Evolutionary conservation across 2,329 filamentous ascomycete species (phyloP).

Genomic region (Simplicillium aogashimaense): DNA sequence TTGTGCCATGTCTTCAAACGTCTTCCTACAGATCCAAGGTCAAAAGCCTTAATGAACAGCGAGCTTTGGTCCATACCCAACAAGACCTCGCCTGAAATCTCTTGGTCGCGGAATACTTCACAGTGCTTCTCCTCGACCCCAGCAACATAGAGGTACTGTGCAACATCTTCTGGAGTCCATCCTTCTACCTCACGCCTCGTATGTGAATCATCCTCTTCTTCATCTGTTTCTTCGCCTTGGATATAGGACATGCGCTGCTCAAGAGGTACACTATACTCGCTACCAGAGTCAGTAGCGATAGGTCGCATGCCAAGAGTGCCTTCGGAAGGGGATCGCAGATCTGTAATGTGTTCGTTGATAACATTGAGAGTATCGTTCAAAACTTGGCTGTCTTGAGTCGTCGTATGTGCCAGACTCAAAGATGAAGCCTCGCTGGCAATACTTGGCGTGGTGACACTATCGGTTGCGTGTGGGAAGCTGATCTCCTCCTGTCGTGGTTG

Average conservation of each 20-base stretch:
- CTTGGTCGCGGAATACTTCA: conserved; percentile 88
- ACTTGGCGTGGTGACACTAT: conserved; percentile 16
- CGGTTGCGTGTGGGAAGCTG: conserved; percentile 17
- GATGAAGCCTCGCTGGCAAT: conserved; percentile 16
- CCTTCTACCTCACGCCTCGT: conserved; percentile 61
- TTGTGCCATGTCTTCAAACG: conserved; percentile 94
- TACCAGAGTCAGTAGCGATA: conserved; percentile 65
- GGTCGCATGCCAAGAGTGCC: conserved; percentile 36
- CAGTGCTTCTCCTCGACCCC: conserved; percentile 87
- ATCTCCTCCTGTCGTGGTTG: conserved; percentile 4
- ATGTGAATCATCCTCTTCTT: conserved; percentile 72
- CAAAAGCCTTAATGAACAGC: conserved; percentile 90
- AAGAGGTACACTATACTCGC: conserved; percentile 76
- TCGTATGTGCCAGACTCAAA: conserved; percentile 27
- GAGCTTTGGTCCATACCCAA: conserved; percentile 93
- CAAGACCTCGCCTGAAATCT: conserved; percentile 88
- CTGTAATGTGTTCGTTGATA: conserved; percentile 93
- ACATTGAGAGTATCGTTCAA: conserved; percentile 93
- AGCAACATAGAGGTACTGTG: conserved; percentile 75
- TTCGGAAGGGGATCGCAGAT: conserved; percentile 53
- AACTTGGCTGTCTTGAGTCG: conserved; percentile 54
- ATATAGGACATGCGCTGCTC: conserved; percentile 81
- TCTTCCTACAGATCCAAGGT: conserved; percentile 81
- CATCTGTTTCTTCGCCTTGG: conserved; percentile 87
- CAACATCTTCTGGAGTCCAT: conserved; percentile 76